Conservation (phyloP, 768 basidiomycete genomes). For the Pulveroboletus sp. region DNA sequence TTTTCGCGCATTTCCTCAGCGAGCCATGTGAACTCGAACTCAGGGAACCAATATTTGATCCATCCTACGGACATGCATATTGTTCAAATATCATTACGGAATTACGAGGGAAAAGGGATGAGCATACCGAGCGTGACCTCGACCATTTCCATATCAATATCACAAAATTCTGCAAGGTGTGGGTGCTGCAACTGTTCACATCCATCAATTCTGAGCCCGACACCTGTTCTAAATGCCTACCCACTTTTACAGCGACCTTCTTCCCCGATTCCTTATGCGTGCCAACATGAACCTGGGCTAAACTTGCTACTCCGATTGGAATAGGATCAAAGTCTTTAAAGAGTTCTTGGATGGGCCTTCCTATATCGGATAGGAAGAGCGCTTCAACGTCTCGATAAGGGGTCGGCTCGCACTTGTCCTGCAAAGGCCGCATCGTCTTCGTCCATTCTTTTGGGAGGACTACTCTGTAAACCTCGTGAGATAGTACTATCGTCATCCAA, state of each 20-base stretch:
- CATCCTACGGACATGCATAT: constrained; percentile 43
- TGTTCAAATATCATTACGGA: neutral
- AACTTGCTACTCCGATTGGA: constrained; percentile 92
- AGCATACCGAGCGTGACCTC: constrained; percentile 61
- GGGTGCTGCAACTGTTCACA: constrained; percentile 77
- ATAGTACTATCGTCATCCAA: constrained; percentile 17
- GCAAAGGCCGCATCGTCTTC: constrained; percentile 53
- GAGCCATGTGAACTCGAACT: constrained; percentile 94
- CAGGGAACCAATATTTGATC: constrained; percentile 91
- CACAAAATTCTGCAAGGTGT: constrained; percentile 85
- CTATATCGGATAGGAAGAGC: constrained; percentile 79
- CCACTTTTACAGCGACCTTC: constrained; percentile 82
- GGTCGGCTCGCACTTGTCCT: constrained; percentile 93
- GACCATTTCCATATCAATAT: constrained; percentile 86
- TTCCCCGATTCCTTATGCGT: constrained; percentile 64
- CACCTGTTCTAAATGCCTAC: constrained; percentile 8
- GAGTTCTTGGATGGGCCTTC: constrained; percentile 59
- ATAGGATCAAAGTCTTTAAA: constrained; percentile 82
- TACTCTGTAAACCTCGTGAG: constrained; percentile 28
- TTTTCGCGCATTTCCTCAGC: constrained; percentile 93
- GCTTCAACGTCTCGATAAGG: constrained; percentile 69
- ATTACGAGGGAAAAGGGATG: neutral
- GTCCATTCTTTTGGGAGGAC: constrained; percentile 66
- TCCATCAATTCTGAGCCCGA: constrained; percentile 2
- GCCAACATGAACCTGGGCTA: constrained; percentile 94